Conservation (phyloP, 768 basidiomycete species). For the Hypsizygus marmoreus region DNA sequence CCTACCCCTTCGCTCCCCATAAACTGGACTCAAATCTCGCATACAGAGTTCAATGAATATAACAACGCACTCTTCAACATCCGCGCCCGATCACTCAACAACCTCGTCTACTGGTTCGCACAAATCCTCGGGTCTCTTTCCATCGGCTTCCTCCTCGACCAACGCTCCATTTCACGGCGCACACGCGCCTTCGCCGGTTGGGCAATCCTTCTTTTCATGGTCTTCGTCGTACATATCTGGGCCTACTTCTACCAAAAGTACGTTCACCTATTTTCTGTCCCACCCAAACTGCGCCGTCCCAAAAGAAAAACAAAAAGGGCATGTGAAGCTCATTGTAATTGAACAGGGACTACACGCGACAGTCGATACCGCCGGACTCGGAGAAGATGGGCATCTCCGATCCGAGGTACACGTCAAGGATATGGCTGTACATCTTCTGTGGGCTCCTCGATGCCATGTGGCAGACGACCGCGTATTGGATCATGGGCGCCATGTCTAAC, state of each 20-base stretch:
- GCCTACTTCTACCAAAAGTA: slow-evolving; percentile 76
- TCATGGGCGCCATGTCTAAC: slow-evolving; percentile 86
- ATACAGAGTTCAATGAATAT: slow-evolving; percentile 74
- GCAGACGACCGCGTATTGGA: slow-evolving; percentile 83
- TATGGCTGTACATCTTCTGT: slow-evolving; percentile 70
- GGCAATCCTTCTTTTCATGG: slow-evolving; percentile 59
- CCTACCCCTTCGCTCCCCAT: not conserved
- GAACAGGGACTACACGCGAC: slow-evolving; percentile 61
- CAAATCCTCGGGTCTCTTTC: slow-evolving; percentile 76
- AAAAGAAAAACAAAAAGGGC: no score
- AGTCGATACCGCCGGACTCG: slow-evolving; percentile 38
- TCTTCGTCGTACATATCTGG: slow-evolving; percentile 75
- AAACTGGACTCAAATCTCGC: slow-evolving; percentile 2
- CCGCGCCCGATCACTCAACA: slow-evolving; percentile 75
- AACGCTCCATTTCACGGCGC: slow-evolving; percentile 55
- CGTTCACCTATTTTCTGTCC: slow-evolving; percentile 14
- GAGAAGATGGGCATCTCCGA: slow-evolving; percentile 63
- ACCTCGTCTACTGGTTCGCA: slow-evolving; percentile 76
- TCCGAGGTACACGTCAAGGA: slow-evolving; percentile 50
- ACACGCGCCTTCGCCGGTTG: slow-evolving; percentile 73
- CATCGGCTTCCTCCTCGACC: slow-evolving; percentile 73
- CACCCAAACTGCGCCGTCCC: no score
- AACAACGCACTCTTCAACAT: slow-evolving; percentile 83
- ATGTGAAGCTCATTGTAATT: slow-evolving; percentile 2
- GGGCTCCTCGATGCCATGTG: slow-evolving; percentile 82